These are phyloP conservation scores for Chaetoceros tenuissimus DNA, from an alignment of 108 stramenopile genomes.

Conservation along the genomic window DNA sequence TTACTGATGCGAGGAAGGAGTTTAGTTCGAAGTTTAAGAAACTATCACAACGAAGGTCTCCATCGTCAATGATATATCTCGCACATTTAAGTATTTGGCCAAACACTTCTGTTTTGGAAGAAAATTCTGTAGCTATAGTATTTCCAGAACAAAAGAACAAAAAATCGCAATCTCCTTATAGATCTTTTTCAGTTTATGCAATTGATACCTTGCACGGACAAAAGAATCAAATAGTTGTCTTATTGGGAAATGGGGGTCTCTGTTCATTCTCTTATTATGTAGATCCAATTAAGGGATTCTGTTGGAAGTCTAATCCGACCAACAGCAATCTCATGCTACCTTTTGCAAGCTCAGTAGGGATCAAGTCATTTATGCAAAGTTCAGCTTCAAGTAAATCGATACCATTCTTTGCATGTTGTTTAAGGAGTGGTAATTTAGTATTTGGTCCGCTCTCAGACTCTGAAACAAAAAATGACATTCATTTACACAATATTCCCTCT, in stretches of 20 bases:
- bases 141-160: neutral
- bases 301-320: too few relatives aligned
- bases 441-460: too few relatives aligned
- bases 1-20: neutral
- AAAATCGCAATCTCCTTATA: neutral
- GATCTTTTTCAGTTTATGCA: neutral
- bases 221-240: neutral
- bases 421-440: too few relatives aligned
- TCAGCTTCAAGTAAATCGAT: too few relatives aligned
- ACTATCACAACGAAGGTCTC: neutral
- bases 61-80: neutral
- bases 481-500: neutral
- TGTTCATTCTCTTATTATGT: neutral
- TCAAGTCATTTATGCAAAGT: too few relatives aligned
- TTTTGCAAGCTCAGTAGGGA: too few relatives aligned
- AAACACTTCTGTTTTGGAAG: neutral
- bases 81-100: neutral
- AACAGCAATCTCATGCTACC: too few relatives aligned
- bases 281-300: neutral
- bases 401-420: too few relatives aligned
- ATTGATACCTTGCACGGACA: neutral
- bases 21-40: neutral
- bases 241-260: neutral
- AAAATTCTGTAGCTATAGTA: neutral
- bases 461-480: neutral